Base-by-base conservation (phyloP, 1,284 basidiomycete species). In the Sphaerobolus stellatus region DNA sequence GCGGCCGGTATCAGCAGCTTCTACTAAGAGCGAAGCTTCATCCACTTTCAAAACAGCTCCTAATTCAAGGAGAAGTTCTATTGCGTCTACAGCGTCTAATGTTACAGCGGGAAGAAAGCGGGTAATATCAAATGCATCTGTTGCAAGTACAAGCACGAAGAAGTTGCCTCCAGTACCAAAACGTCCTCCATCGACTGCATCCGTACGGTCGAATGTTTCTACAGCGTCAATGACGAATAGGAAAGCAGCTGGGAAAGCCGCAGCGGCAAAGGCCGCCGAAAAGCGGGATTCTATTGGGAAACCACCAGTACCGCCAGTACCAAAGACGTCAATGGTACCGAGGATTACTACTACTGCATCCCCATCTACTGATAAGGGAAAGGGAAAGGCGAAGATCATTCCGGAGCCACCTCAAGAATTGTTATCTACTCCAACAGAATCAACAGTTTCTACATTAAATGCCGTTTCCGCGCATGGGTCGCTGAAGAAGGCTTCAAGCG, bases 21-120 rank as follows among this genome's bases (percentile, higher is more conserved):
- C 58, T n/a, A 72, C 71, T 1, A 73, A 74, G 4, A 82, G 75
- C 44, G 79, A 82, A 2, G 76, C 71, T 14, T 75, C 77, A 2
- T 40, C 48, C 27, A 51, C 59, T 3, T 88, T 83, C 66, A 80
- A 79, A 54, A 86, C 82, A 0, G 82, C 85, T 22, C 56, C 64
- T 1, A 69, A 77, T n/a, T 71, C 71, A 14, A 71, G 79, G n/a
- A 71, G 73, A 52, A 57, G 65, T 1, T 80, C 78, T 1, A 62
- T 71, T 8, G 68, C 74, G 4, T 81, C 51, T 8, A 50, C 64
- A 4, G 30, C 60, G 4, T 68, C 71, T 24, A 64, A 56, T 53
- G 53, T 57, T 27, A 47, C 33, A 9, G 20, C 59, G 22, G 24
- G 46, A 29, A 8, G 22, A 14, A 25, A 48, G 36, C 31, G 45